A percentile compares a stretch with the other conserved stretches of the same genome.
These are phyloP conservation scores for Boletus tylopilopsis DNA, from an alignment of 768 basidiomycete genomes.

Conservation along the genomic window DNA sequence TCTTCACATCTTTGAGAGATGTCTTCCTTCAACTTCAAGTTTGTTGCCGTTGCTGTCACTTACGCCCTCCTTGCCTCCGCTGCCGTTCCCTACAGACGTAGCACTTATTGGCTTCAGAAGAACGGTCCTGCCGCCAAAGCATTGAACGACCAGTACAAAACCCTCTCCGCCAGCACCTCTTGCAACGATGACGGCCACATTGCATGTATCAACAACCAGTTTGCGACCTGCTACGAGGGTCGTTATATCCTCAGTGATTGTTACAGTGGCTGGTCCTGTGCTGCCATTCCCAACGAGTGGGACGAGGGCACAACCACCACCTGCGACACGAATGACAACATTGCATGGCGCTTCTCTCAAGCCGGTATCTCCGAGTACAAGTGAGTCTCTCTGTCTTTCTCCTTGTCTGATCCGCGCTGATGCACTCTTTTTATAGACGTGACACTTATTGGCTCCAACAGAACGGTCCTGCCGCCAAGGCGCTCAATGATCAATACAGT, in stretches of 20 bases:
- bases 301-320: conserved; percentile 17
- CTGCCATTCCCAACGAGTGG: conserved; percentile 25
- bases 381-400: not conserved
- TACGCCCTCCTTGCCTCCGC: conserved; percentile 18
- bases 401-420: not conserved
- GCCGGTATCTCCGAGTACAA: conserved; percentile 14
- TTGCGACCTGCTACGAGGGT: conserved; percentile 12
- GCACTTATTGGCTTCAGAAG: conserved; percentile 19
- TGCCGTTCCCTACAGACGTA: conserved; percentile 17
- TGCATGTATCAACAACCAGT: conserved; percentile 17
- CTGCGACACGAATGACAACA: conserved; percentile 13
- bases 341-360: conserved; percentile 8
- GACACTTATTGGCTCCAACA: conserved; percentile 16
- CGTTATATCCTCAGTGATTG: conserved; percentile 11
- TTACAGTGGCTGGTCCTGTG: conserved; percentile 16
- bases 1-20: conserved; percentile 17
- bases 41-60: conserved; percentile 8
- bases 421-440: conserved; percentile 5
- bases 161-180: conserved; percentile 11
- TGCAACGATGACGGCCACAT: conserved; percentile 16
- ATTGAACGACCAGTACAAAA: conserved; percentile 20
- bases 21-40: conserved; percentile 16
- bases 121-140: conserved; percentile 25
- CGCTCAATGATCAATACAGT: conserved; percentile 21
- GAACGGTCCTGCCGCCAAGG: conserved; percentile 24